These are phyloP conservation scores for Amylocarpus encephaloides DNA, from an alignment of 2,329 filamentous ascomycete species.

Conservation along the genomic window DNA sequence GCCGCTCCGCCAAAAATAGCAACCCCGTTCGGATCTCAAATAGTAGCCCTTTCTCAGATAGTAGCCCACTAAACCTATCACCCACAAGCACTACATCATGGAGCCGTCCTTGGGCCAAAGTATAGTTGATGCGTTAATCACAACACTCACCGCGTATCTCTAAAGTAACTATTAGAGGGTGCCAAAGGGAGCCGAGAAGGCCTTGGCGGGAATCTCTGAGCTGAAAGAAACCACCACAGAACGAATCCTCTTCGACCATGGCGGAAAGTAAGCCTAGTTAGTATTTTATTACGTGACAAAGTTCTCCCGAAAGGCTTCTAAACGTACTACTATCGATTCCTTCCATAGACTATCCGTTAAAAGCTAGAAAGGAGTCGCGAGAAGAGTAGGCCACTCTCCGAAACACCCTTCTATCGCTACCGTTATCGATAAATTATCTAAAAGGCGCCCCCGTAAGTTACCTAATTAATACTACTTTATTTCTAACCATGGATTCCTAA, in stretches of 20 bases:
- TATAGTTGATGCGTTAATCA: not conserved
- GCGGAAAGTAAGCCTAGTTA: not conserved
- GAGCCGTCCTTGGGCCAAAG: not conserved
- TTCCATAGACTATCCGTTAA: not conserved
- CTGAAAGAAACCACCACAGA: not conserved
- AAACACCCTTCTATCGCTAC: not conserved
- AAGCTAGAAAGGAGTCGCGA: not conserved
- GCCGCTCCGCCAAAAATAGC: too few relatives aligned
- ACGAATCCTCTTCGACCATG: not conserved
- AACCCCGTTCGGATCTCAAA: too few relatives aligned
- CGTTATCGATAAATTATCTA: not conserved
- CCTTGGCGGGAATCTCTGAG: not conserved
- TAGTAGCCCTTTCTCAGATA: not conserved
- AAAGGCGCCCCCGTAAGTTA: not conserved
- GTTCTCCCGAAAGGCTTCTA: not conserved
- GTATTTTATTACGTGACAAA: not conserved
- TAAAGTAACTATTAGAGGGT: not conserved
- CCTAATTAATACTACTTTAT: not conserved
- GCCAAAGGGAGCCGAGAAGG: not conserved
- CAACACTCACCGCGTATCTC: not conserved
- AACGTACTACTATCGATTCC: not conserved
- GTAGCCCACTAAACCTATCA: not conserved
- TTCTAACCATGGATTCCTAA: not conserved
- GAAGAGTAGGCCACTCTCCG: not conserved
- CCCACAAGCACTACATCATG: not conserved